phyloP scores from a whole-genome alignment of 257 asterid species.

The Primulina huaijiensis region DNA sequence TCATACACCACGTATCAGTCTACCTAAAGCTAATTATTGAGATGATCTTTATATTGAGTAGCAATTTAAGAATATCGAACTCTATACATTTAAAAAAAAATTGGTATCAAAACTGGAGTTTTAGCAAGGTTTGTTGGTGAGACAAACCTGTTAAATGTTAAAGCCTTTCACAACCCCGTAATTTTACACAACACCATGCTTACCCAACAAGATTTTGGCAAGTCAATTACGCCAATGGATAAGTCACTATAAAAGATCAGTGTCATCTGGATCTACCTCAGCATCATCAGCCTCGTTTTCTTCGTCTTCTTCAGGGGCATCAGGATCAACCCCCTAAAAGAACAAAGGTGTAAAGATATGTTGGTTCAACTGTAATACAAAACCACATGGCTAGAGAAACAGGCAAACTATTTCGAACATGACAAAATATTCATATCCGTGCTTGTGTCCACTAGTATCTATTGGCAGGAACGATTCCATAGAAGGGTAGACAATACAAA shows the following conservation, averaged over 20 bases:
- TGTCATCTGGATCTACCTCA: conserved; percentile 81
- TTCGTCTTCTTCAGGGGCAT: conserved; percentile 95
- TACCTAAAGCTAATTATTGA: no score
- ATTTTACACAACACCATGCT: background rate
- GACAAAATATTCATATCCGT: background rate
- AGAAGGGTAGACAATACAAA: conserved; percentile 28
- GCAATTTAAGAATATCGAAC: no score
- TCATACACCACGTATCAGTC: no score
- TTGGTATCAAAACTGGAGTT: background rate
- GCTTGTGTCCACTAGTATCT: background rate
- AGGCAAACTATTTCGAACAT: background rate
- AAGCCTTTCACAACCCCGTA: background rate
- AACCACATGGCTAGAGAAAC: background rate
- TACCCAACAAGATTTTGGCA: background rate
- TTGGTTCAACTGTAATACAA: background rate
- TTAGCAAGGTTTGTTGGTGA: background rate
- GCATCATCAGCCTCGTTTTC: conserved; percentile 86
- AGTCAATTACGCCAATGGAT: conserved; percentile 2
- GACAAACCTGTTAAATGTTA: background rate
- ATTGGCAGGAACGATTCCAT: conserved; percentile 6
- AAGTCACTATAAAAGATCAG: conserved; percentile 52
- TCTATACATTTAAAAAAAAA: no score
- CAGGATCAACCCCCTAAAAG: conserved; percentile 87
- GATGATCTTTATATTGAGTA: no score
- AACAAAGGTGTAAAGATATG: background rate